phyloP scores from a whole-genome alignment of 345 rosid species.

The Hibiscus mutabilis region DNA sequence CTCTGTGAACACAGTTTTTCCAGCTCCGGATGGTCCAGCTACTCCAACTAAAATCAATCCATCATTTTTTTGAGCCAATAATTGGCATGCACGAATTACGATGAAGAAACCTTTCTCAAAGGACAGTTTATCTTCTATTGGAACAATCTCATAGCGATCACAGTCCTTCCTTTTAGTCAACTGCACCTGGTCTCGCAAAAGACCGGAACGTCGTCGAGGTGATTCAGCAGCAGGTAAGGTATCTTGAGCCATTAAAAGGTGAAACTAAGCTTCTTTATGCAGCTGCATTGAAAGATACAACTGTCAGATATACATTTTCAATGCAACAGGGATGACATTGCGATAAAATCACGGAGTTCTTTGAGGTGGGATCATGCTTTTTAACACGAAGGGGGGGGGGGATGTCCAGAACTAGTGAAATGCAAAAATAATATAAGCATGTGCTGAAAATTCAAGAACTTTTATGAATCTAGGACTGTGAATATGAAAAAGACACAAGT shows the following conservation, averaged over 20 bases:
- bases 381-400: neutral
- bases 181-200: constrained; percentile 83
- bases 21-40: constrained; percentile 99
- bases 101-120: constrained; percentile 91
- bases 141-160: constrained; percentile 74
- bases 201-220: constrained; percentile 76
- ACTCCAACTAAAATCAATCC: constrained; percentile 86
- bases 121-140: constrained; percentile 67
- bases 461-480: neutral
- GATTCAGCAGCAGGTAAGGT: constrained; percentile 46
- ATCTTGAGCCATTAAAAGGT: constrained; percentile 51
- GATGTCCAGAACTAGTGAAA: neutral
- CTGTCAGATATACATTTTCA: neutral
- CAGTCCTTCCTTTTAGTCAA: constrained; percentile 63
- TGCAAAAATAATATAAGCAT: neutral
- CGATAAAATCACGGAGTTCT: neutral
- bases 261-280: neutral
- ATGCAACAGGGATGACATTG: neutral
- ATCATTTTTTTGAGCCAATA: constrained; percentile 82
- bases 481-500: neutral
- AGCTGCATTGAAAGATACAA: constrained; percentile 5
- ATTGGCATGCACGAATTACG: constrained; percentile 88
- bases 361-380: neutral
- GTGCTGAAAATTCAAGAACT: neutral
- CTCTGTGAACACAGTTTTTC: constrained; percentile 92